Conservation (phyloP, 352 stramenopile genomes). For the Phytopythium ostracodes region DNA sequence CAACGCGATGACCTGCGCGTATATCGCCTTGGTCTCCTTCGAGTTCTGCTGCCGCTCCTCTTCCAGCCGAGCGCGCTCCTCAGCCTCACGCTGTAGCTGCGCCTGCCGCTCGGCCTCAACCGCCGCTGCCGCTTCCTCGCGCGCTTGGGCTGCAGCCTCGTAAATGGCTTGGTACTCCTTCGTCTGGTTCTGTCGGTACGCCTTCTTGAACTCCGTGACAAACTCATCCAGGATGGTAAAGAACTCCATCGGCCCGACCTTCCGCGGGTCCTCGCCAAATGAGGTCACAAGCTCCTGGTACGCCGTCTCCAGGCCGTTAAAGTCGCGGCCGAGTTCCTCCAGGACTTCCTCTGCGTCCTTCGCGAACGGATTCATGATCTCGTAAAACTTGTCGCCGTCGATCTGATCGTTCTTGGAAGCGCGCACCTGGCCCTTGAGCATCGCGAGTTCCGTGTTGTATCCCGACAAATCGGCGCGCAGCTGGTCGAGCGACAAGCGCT, state of each 20-base stretch:
- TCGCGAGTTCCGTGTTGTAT: constrained; percentile 81
- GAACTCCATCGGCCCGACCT: constrained; percentile 79
- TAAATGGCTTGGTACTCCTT: constrained; percentile 84
- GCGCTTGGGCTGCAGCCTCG: constrained; percentile 46
- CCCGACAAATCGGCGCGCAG: constrained; percentile 71
- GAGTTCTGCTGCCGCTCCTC: constrained; percentile 51
- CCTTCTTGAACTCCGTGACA: constrained; percentile 85
- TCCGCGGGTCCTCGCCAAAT: constrained; percentile 80
- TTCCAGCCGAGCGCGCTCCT: constrained; percentile 47
- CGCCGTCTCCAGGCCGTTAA: constrained; percentile 57
- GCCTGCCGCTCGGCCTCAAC: constrained; percentile 49
- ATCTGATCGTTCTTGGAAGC: constrained; percentile 75
- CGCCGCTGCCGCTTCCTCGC: constrained; percentile 30
- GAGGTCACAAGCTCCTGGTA: constrained; percentile 81
- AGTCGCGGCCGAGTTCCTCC: constrained; percentile 76
- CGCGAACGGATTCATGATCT: constrained; percentile 77
- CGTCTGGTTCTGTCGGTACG: constrained; percentile 83
- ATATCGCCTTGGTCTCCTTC: constrained; percentile 51
- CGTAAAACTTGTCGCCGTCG: constrained; percentile 70
- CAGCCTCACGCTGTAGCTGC: constrained; percentile 40
- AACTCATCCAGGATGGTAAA: constrained; percentile 84
- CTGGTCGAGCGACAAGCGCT: constrained; percentile 79
- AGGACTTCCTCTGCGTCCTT: constrained; percentile 79
- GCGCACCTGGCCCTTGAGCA: constrained; percentile 81
- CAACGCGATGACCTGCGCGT: constrained; percentile 59